Conservation (phyloP, 352 stramenopile genomes). For the Pythium aristosporum region DNA sequence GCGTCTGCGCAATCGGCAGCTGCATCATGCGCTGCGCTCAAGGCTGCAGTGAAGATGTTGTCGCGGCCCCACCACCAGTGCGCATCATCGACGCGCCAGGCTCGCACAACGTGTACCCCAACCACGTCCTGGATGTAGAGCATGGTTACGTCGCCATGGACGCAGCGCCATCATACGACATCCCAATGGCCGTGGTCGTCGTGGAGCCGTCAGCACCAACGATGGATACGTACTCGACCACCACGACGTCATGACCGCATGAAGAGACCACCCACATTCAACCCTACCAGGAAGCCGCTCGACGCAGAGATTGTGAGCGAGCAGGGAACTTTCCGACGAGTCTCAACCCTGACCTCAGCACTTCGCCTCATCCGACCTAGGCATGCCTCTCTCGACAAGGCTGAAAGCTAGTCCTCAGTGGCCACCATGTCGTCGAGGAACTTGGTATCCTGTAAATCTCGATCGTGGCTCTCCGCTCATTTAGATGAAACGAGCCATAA, state of each 20-base stretch:
- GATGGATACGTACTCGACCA: neutral
- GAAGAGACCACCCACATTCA: too few species aligned
- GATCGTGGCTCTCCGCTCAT: too few species aligned
- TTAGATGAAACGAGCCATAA: too few species aligned
- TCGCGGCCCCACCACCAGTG: neutral
- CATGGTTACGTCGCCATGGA: neutral
- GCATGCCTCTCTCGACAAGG: too few species aligned
- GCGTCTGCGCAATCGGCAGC: neutral
- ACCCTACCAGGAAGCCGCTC: too few species aligned
- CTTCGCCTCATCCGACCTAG: too few species aligned
- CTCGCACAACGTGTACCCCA: slow-evolving; percentile 5
- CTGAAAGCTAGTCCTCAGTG: too few species aligned
- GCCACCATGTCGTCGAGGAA: too few species aligned
- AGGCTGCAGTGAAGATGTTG: neutral
- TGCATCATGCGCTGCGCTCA: neutral
- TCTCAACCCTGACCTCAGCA: too few species aligned
- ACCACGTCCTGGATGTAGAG: slow-evolving; percentile 3
- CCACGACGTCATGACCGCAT: neutral
- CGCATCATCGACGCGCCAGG: slow-evolving; percentile 1
- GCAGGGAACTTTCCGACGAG: too few species aligned
- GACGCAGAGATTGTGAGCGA: too few species aligned
- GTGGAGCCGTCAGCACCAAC: neutral
- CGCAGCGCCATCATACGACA: neutral
- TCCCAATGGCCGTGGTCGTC: neutral
- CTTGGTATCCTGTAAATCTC: too few species aligned